Evolutionary conservation across 495 filamentous ascomycete genomes (phyloP), one percentile per base, ranked within the genome.

Genomic region (Tetracladium setigerum): DNA sequence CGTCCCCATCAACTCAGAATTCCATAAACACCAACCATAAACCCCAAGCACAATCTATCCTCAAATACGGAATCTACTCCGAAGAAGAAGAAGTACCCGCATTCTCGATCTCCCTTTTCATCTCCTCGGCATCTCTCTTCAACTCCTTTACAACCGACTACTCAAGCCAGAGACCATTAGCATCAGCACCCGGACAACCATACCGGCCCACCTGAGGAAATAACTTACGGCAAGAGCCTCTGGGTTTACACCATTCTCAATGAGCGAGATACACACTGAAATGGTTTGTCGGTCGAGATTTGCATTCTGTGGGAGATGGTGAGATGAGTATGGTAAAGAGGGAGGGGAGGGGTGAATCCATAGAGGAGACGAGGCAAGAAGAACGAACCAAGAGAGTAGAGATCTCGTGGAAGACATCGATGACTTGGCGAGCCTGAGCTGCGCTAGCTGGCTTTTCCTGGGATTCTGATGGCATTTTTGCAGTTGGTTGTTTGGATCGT

Each of bases 241-340:
- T 5, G 92, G 92, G 65, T 94, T 95, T 9, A 96, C 87, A 5
- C 94, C 94, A 64, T 96, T 96, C 67, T 98, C 92, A 51, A 98
- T 88, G 58, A 98, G 76, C 36, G 88, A 95, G 45, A 97, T 91
- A 60, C 92, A 98, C 45, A 94, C 82, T 8, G 90, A 95, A 11
- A 98, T 76, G 8, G 89, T 87, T 32, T 86, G 83, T 15, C 92
- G 79, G 64, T 95, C 89, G 27, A 98, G 80, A 53, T 92, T 74
- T 30, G 90, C 95, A 62, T 97, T 95, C 92, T 96, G 52, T 7
- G 18, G 3, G 18, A n/a, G 18, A 1, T 39, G 15, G 13, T 45
- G n/a, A 22, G 6, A 39, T 30, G 34, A 27, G 22, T 27, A 27
- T 39, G 36, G 19, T 12, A 19, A 13, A 49, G 9, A 45, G 10